A percentile compares a stretch with the other conserved stretches of the same genome.
phyloP scores from a whole-genome alignment of 805 yeast genomes.

The Lachancea waltii region DNA sequence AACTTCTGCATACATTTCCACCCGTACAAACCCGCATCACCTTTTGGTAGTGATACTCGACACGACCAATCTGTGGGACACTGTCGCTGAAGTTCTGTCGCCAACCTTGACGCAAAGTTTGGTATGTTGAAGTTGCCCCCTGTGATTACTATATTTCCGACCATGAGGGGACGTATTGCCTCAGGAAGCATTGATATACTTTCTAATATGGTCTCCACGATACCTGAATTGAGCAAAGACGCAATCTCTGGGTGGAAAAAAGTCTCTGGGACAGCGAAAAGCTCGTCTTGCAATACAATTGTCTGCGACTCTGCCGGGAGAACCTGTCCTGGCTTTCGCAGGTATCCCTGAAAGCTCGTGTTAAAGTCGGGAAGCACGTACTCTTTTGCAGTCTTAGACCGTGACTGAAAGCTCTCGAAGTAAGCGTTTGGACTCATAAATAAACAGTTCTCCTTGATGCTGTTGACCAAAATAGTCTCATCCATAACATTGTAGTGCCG shows the following conservation, averaged over 20 bases:
- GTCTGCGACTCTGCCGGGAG: conserved; percentile 53
- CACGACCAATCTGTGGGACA: conserved; percentile 69
- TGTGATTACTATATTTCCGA: conserved; percentile 68
- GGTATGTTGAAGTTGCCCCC: conserved; percentile 79
- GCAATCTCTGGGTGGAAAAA: conserved; percentile 80
- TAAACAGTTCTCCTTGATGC: conserved; percentile 63
- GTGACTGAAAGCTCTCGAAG: conserved; percentile 27
- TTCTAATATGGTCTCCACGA: conserved; percentile 64
- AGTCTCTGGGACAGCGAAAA: conserved; percentile 83
- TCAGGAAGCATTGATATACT: conserved; percentile 67
- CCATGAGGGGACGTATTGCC: conserved; percentile 62
- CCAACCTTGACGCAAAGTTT: conserved; percentile 58
- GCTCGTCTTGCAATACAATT: conserved; percentile 67
- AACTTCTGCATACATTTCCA: conserved; percentile 54
- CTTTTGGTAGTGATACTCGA: conserved; percentile 34
- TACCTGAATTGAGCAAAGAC: conserved; percentile 72
- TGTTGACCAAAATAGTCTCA: conserved; percentile 77
- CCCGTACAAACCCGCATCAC: conserved; percentile 40
- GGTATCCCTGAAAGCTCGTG: conserved; percentile 70
- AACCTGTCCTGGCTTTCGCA: conserved; percentile 35
- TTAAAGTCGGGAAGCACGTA: conserved; percentile 86
- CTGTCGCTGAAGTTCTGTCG: conserved; percentile 55
- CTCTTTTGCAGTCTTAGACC: conserved; percentile 41
- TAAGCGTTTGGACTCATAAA: conserved; percentile 44
- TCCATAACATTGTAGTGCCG: conserved; percentile 91